Evolutionary conservation across 1,284 basidiomycete species (phyloP).

Genomic region (Tremellales sp.): DNA sequence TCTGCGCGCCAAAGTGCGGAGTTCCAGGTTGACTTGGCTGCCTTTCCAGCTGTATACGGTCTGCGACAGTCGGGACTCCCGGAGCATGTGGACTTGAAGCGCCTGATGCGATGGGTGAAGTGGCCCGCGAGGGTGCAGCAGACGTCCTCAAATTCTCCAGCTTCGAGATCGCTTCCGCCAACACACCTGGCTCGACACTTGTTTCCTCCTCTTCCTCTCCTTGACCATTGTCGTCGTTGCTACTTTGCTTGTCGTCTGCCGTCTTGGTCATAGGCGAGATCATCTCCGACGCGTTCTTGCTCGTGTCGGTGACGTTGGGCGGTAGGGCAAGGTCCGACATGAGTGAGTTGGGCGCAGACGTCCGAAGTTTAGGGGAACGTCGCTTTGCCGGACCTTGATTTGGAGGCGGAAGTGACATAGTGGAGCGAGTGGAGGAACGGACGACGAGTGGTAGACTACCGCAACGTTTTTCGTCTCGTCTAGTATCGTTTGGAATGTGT

Average conservation of each 20-base stretch:
- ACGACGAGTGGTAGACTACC: too few species aligned
- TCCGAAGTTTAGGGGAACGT: conserved; percentile 9
- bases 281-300: conserved; percentile 2
- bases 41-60: conserved; percentile 9
- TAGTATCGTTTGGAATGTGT: too few species aligned
- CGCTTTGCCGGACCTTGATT: not conserved
- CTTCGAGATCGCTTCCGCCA: conserved; percentile 44
- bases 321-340: conserved; percentile 12
- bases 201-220: not conserved
- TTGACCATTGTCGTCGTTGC: not conserved
- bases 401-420: conserved; percentile 30
- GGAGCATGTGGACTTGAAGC: conserved; percentile 29
- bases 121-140: conserved; percentile 20
- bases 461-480: too few species aligned
- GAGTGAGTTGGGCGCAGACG: conserved; percentile 17
- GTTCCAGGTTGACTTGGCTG: conserved; percentile 37
- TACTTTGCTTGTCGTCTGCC: conserved; percentile 2
- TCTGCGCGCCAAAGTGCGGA: conserved; percentile 49
- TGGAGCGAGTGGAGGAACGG: conserved; percentile 1
- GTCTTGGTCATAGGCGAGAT: too few species aligned
- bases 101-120: conserved; percentile 27
- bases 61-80: conserved; percentile 10
- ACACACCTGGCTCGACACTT: conserved; percentile 27
- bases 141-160: conserved; percentile 37
- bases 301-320: not conserved